Percentiles rank a stretch among this genome's conserved stretches.
Evolutionary conservation across 805 yeast genomes (phyloP).

Genomic region (Clavispora carvajalis): DNA sequence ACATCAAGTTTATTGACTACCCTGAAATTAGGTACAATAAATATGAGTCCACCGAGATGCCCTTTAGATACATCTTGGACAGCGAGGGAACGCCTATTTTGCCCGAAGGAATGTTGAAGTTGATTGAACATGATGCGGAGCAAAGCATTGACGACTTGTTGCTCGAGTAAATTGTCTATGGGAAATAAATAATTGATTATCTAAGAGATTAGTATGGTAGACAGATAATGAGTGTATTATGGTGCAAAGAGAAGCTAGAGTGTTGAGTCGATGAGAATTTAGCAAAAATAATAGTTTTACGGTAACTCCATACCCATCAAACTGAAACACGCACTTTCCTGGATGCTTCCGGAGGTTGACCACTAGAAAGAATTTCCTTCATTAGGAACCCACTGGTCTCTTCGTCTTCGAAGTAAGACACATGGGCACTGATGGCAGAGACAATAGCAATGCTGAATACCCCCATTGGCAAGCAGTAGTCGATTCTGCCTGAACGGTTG

Average conservation of each 20-base stretch:
- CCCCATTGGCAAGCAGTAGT: slow-evolving; percentile 73
- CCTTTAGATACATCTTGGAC: slow-evolving; percentile 82
- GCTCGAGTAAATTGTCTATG: slow-evolving; percentile 19
- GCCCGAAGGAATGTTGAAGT: slow-evolving; percentile 86
- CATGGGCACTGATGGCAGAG: slow-evolving; percentile 82
- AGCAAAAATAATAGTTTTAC: too few species aligned
- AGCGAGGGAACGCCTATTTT: slow-evolving; percentile 65
- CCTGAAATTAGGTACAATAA: slow-evolving; percentile 88
- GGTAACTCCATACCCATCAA: too few species aligned
- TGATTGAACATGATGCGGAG: slow-evolving; percentile 81
- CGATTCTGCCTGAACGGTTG: slow-evolving; percentile 75
- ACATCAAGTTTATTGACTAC: slow-evolving; percentile 81
- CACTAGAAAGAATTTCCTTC: slow-evolving; percentile 42
- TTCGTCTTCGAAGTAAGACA: slow-evolving; percentile 79
- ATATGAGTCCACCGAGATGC: slow-evolving; percentile 96
- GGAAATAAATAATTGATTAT: too few species aligned
- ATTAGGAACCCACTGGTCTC: slow-evolving; percentile 79
- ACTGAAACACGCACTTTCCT: not conserved
- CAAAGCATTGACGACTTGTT: slow-evolving; percentile 72
- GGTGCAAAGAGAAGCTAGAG: too few species aligned
- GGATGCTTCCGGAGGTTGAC: not conserved
- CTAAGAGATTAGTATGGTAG: too few species aligned
- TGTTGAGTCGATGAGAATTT: too few species aligned
- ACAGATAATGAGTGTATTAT: too few species aligned
- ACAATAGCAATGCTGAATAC: slow-evolving; percentile 74